These are phyloP conservation scores for Thermothielavioides terrestris DNA, from an alignment of 495 filamentous ascomycete genomes.

Conservation along the genomic window DNA sequence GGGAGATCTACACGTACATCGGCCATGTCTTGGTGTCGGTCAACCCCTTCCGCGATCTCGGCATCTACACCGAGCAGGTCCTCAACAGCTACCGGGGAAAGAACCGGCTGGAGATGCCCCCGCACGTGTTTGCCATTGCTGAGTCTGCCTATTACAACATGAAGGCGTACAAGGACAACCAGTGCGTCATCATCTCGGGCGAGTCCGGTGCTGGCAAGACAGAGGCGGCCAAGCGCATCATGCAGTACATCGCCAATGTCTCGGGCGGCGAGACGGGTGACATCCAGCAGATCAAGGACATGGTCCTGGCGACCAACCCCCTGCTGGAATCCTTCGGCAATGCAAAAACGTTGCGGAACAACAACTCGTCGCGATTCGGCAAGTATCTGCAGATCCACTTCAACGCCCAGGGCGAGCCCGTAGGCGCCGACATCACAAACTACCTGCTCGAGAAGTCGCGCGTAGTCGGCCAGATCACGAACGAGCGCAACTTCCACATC, in stretches of 20 bases:
- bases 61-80: conserved; percentile 93
- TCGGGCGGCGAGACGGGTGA: conserved; percentile 81
- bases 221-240: conserved; percentile 97
- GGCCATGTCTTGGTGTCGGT: conserved; percentile 99
- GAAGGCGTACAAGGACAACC: conserved; percentile 98
- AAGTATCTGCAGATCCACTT: conserved; percentile 98
- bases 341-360: conserved; percentile 94
- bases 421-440: conserved; percentile 96
- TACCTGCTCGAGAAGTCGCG: conserved; percentile 93
- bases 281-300: conserved; percentile 97
- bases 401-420: conserved; percentile 83
- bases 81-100: conserved; percentile 88
- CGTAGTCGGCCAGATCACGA: conserved; percentile 90
- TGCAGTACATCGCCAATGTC: conserved; percentile 98
- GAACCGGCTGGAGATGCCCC: conserved; percentile 90
- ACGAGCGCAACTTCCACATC: conserved; percentile 98
- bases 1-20: conserved; percentile 99
- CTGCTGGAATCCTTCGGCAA: conserved; percentile 97
- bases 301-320: conserved; percentile 97
- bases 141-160: conserved; percentile 98
- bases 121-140: conserved; percentile 96
- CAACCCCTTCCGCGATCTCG: conserved; percentile 96
- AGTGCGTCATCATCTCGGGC: conserved; percentile 98
- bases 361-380: conserved; percentile 97
- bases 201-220: conserved; percentile 99